These are phyloP conservation scores for Sporisorium graminicola DNA, from an alignment of 1,284 basidiomycete genomes.

Conservation along the genomic window DNA sequence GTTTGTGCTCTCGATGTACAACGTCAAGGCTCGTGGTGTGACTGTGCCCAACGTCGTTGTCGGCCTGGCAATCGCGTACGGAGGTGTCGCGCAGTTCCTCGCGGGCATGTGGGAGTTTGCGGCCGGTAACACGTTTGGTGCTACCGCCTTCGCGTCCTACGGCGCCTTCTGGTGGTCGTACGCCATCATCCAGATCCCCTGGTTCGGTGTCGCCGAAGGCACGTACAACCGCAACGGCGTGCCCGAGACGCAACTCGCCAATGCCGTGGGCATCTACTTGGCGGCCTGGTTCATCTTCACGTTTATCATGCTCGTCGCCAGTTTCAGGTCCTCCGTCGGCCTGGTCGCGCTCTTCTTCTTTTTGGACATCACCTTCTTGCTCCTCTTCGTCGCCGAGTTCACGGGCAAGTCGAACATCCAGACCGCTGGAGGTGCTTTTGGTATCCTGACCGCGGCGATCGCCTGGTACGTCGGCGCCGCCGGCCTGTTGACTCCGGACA, in stretches of 20 bases:
- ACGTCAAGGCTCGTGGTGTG: slow-evolving; percentile 64
- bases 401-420: slow-evolving; percentile 51
- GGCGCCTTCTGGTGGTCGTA: slow-evolving; percentile 66
- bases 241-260: slow-evolving; percentile 42
- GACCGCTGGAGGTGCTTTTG: slow-evolving; percentile 55
- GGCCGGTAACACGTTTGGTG: slow-evolving; percentile 76
- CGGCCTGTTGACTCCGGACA: slow-evolving; percentile 72
- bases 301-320: slow-evolving; percentile 54
- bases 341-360: slow-evolving; percentile 78
- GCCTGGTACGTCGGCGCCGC: slow-evolving; percentile 72
- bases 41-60: slow-evolving; percentile 57
- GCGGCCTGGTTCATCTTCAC: slow-evolving; percentile 68
- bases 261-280: slow-evolving; percentile 57
- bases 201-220: slow-evolving; percentile 52
- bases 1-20: slow-evolving; percentile 72
- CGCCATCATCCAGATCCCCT: slow-evolving; percentile 63
- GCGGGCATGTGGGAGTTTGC: slow-evolving; percentile 78
- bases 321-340: slow-evolving; percentile 58
- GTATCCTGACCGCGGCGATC: slow-evolving; percentile 61
- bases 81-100: slow-evolving; percentile 80
- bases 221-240: slow-evolving; percentile 32
- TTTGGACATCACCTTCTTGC: slow-evolving; percentile 75
- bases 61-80: slow-evolving; percentile 70
- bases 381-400: slow-evolving; percentile 66
- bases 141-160: slow-evolving; percentile 73